phyloP scores from a whole-genome alignment of 345 rosid species.

The Populus tremula region DNA sequence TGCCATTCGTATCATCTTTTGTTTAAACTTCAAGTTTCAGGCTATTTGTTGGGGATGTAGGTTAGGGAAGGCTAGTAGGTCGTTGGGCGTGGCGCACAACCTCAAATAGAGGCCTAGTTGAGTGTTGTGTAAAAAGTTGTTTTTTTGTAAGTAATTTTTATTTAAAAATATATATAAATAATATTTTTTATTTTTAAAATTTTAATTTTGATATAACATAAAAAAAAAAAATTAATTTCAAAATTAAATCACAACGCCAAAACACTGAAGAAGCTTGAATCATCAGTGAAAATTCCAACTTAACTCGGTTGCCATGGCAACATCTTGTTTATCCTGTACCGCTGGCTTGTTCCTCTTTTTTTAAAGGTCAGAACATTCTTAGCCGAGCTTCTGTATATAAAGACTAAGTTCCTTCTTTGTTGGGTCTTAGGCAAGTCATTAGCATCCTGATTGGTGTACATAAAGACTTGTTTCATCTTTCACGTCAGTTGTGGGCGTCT shows the following conservation, averaged over 20 bases:
- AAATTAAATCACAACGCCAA: no score
- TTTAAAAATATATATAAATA: no score
- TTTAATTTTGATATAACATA: no score
- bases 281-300: neutral
- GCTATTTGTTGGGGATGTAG: neutral
- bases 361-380: neutral
- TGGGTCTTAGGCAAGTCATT: no score
- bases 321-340: neutral
- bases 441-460: no score
- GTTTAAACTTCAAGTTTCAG: neutral
- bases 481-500: no score
- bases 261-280: neutral
- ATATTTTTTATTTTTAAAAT: no score
- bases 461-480: no score
- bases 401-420: no score
- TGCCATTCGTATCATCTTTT: neutral
- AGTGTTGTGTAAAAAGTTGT: neutral
- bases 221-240: no score
- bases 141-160: no score
- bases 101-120: neutral
- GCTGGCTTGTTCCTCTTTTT: neutral
- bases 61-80: neutral
- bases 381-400: no score
- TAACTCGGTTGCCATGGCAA: neutral
- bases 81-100: neutral